Evolutionary conservation across 2,329 filamentous ascomycete species (phyloP).

Genomic region (Plectosphaerella sp.): DNA sequence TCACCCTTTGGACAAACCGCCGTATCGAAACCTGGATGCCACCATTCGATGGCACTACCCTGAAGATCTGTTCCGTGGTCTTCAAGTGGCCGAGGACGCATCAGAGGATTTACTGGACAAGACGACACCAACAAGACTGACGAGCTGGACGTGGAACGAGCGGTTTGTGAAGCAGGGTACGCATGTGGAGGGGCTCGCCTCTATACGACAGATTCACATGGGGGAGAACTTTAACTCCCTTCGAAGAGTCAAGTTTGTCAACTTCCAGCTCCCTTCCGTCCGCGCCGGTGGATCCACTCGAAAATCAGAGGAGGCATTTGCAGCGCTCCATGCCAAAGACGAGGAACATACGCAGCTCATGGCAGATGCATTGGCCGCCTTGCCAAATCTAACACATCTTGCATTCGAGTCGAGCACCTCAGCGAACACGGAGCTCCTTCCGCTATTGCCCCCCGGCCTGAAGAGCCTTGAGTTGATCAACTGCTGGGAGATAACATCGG

Average conservation of each 20-base stretch:
- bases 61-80: conserved; percentile 56
- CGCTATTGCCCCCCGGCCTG: conserved; percentile 62
- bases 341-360: conserved; percentile 24
- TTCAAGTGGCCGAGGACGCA: conserved; percentile 46
- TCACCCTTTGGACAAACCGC: conserved; percentile 63
- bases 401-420: conserved; percentile 72
- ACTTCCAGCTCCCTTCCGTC: conserved; percentile 53
- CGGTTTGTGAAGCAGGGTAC: conserved; percentile 39
- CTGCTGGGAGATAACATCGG: conserved; percentile 69
- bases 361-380: conserved; percentile 41
- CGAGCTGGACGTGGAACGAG: conserved; percentile 59
- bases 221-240: conserved; percentile 52
- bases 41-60: conserved; percentile 68
- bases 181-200: conserved; percentile 39
- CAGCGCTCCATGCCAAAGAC: conserved; percentile 32
- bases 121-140: conserved; percentile 29
- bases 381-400: conserved; percentile 63
- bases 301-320: conserved; percentile 22
- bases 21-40: conserved; percentile 54
- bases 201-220: conserved; percentile 47
- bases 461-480: conserved; percentile 69
- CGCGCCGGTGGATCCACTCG: neutral
- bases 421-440: conserved; percentile 64
- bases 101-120: conserved; percentile 26
- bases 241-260: conserved; percentile 55